These are phyloP conservation scores for Podaxis rugospora DNA, from an alignment of 768 basidiomycete species.

Conservation along the genomic window DNA sequence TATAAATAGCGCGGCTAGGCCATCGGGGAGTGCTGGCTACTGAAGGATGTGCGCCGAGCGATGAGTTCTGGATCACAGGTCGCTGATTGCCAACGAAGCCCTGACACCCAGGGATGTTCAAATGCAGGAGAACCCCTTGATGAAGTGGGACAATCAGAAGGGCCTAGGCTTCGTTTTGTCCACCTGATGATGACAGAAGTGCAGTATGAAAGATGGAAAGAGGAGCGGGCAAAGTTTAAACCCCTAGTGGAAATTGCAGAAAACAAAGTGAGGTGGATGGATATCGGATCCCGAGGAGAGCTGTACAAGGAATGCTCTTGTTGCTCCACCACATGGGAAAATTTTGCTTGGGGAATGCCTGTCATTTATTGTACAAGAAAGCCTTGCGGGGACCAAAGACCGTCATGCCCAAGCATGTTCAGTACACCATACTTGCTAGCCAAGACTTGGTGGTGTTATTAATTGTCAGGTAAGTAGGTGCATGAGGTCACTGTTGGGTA, in stretches of 20 bases:
- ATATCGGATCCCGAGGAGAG: not conserved
- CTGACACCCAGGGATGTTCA: not conserved
- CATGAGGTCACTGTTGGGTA: not conserved
- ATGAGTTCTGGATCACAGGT: not conserved
- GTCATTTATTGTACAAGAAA: not conserved
- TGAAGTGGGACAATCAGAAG: not conserved
- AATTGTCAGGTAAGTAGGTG: not conserved
- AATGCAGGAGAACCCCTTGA: not conserved
- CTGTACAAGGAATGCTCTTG: not conserved
- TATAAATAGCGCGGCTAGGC: not conserved
- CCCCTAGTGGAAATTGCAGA: not conserved
- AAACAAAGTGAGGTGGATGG: not conserved
- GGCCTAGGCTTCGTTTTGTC: too few species aligned
- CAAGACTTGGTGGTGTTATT: too few species aligned
- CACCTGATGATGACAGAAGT: too few species aligned
- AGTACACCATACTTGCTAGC: too few species aligned
- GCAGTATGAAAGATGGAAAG: too few species aligned
- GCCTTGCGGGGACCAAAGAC: not conserved
- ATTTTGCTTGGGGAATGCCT: not conserved
- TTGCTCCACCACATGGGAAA: not conserved
- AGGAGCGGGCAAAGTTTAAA: not conserved
- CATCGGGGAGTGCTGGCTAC: too few species aligned
- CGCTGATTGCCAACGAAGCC: not conserved
- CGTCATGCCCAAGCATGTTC: too few species aligned
- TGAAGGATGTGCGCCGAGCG: too few species aligned